Evolutionary conservation across 441 rosid genomes (phyloP), one percentile per base, ranked within the genome.

Genomic region (Geranium incanum): DNA sequence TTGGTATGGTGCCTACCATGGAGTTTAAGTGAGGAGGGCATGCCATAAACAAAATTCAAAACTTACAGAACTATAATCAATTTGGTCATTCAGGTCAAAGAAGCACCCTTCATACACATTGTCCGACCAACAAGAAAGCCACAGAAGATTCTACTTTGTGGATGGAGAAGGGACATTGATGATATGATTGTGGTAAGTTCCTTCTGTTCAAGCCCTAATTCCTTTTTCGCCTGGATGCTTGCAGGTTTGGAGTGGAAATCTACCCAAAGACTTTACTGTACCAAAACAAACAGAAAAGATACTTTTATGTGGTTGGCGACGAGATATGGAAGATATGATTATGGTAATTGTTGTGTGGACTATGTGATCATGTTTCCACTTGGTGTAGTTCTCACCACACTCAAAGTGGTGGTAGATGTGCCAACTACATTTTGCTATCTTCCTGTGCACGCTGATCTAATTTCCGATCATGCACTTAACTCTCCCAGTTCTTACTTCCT

Each of bases 81-180:
- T 81, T 81, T 86, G 85, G 81, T 85, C 86, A 79, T 89, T 80
- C 91, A 89, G 91, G 89, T 87, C 80, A 87, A 84, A 76, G 85
- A 84, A 72, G 83, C 85, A 82, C 72, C 86, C 81, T 84, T 86
- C 82, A 74, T 83, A 73, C 82, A 81, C 80, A 71, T 86, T 81
- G 74, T 77, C 77, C 84, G 81, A 75, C 83, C 86, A 65, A 77
- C 87, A 75, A 89, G 89, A 86, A 87, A 81, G 87, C 85, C 90
- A 78, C 95, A 86, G 89, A 89, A 81, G 89, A 87, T 89, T 84
- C 95, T 89, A 82, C 89, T 86, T 77, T 87, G 90, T 87, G 90
- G 95, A 86, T 89, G 95, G 91, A 85, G 91, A 87, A 87, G 95
- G 78, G 95, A 87, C 87, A 52, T 89, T 82, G 91, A 89, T 89